Base-by-base conservation (phyloP, 148 eudicot genomes). In the Selenicereus undatus region DNA sequence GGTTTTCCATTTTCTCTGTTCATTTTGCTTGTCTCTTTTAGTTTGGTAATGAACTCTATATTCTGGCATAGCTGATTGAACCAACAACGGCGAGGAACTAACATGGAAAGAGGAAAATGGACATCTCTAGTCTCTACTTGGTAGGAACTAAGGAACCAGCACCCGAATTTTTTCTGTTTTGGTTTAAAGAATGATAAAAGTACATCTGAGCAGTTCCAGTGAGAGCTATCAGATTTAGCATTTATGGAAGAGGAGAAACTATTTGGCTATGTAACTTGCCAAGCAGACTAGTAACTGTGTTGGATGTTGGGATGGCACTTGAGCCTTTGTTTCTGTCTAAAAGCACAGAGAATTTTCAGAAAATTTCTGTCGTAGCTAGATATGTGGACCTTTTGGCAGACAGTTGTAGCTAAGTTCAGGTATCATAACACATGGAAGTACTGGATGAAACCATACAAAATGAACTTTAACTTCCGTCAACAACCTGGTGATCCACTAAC, bases 1-100 rank as follows among this genome's bases (percentile, higher is more conserved):
- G 62, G 68, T 42, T 50, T 78, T 39, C 43, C 76, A 24, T 69
- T 16, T 51, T 43, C 52, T 16, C 26, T 78, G 20, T 75, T 75
- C 74, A 73, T 58, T 70, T 24, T 39, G 16, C 32, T 26, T 52
- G 71, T 20, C 48, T 62, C 78, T 64, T 32, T 11, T 11, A 39
- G 22, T 36, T 27, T 56, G 69, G 43, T 11, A 51, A 20, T 22
- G 27, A 24, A 24, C 16, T 72, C 51, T 43, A 42, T 43, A 12
- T 24, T 73, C 29, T 73, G 30, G 54, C n/a, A 8, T 0, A 71
- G 35, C 18, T 71, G n/a, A 71, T 35, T 35, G 70, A 39, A 39
- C 43, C 43, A 10, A 65, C 29, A 65, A 64, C 10, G 30, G 69
- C 30, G 2, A 22, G 26, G 22, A 64, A 22, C 2, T 64, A 21